Evolutionary conservation across 2,329 filamentous ascomycete genomes (phyloP), one percentile per base, ranked within the genome.

Genomic region (Stachybotrys chartarum): DNA sequence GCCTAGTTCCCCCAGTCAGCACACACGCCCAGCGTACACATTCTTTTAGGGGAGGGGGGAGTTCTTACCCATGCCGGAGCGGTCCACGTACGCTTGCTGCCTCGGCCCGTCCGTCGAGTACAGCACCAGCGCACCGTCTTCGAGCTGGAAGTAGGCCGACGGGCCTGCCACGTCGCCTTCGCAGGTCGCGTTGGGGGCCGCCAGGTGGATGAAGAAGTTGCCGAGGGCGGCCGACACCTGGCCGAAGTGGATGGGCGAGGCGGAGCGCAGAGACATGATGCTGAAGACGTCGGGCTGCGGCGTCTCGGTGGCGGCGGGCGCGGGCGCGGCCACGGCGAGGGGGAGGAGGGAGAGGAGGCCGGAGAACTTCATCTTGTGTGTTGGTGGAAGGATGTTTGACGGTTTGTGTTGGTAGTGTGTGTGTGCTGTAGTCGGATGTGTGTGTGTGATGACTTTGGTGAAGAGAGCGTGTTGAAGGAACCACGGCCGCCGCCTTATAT

Each of bases 51-150:
- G 35, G 35, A 14, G 30, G 18, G n/a, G 8, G 10, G 7, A 32
- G 30, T 11, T 60, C 75, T 47, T 76, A 76, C 79, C 81, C 80
- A 83, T 83, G 63, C 79, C 81, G 30, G 80, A 83, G 48, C 78
- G 78, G 66, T 85, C 81, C 42, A 76, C 77, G 58, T 66, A 84
- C 55, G 81, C 56, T 61, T 77, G 68, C 71, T 85, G 82, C 14
- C 56, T 54, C 14, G 70, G 67, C 5, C 68, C 71, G 45, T 68
- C 66, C 17, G 62, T 61, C 39, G 72, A 60, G 59, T 74, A 83
- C 24, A 86, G 73, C 64, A 66, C 76, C 16, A 83, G 70, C 32
- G 70, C 70, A 47, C 71, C 70, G 46, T 79, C 70, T 24, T 72
- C 53, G 60, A 62, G n/a, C 31, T 70, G 70, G 68, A 85, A 83